A percentile compares a stretch with the other conserved stretches of the same genome.
Evolutionary conservation across 495 filamentous ascomycete species (phyloP).

Genomic region (Beverwykella pulmonaria): DNA sequence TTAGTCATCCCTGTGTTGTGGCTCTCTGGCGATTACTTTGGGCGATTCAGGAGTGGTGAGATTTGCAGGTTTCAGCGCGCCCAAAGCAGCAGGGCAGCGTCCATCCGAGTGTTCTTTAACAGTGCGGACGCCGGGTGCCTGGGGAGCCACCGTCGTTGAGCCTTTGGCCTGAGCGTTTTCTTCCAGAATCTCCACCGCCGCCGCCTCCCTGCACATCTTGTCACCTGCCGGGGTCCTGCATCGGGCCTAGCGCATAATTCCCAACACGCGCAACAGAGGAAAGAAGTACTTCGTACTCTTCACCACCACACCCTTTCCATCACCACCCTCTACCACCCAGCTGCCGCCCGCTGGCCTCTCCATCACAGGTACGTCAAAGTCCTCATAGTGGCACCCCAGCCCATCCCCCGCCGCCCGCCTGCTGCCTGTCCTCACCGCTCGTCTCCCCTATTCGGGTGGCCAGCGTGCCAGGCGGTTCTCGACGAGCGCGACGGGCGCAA

Average conservation of each 20-base stretch:
- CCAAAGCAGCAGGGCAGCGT: slow-evolving; percentile 26
- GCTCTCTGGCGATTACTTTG: slow-evolving; percentile 32
- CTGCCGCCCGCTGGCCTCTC: slow-evolving; percentile 10
- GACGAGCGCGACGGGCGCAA: slow-evolving; percentile 16
- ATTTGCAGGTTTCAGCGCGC: slow-evolving; percentile 36
- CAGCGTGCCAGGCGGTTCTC: slow-evolving; percentile 11
- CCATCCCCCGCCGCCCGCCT: slow-evolving; percentile 12
- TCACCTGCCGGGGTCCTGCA: slow-evolving; percentile 1
- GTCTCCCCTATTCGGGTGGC: slow-evolving; percentile 33
- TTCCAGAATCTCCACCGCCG: slow-evolving; percentile 2
- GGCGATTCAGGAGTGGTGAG: slow-evolving; percentile 34
- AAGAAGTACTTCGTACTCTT: slow-evolving; percentile 36
- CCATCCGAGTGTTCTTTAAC: slow-evolving; percentile 3
- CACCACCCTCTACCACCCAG: slow-evolving; percentile 13
- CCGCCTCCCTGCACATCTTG: not conserved
- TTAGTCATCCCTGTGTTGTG: slow-evolving; percentile 34
- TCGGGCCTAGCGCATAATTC: slow-evolving; percentile 33
- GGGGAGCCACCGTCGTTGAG: not conserved
- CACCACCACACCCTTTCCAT: slow-evolving; percentile 23
- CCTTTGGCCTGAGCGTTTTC: slow-evolving; percentile 3
- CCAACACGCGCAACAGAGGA: slow-evolving; percentile 34
- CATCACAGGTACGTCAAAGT: slow-evolving; percentile 33
- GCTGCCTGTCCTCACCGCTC: slow-evolving; percentile 13
- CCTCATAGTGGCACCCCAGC: not conserved
- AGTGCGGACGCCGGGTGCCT: not conserved